phyloP scores from a whole-genome alignment of 345 rosid genomes.

The Ricinus communis region DNA sequence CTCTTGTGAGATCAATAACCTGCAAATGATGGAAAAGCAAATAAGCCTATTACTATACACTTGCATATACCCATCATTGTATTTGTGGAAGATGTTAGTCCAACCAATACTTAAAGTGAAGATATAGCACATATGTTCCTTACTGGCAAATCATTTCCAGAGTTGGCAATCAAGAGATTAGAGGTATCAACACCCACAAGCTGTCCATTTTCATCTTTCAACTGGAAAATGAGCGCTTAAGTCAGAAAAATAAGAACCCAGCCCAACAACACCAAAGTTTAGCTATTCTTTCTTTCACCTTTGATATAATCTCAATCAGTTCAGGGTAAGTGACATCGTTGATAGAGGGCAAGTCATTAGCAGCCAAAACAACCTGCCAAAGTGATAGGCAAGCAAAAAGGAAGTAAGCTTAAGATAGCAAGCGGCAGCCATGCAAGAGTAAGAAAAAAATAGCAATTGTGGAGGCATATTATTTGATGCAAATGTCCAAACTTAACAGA shows the following conservation, averaged over 20 bases:
- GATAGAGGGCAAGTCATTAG: constrained; percentile 96
- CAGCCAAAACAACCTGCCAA: constrained; percentile 89
- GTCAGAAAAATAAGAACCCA: constrained; percentile 32
- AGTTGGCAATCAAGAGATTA: constrained; percentile 82
- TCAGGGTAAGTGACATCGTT: constrained; percentile 91
- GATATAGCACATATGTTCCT: constrained; percentile 26
- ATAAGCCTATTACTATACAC: constrained; percentile 1
- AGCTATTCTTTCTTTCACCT: constrained; percentile 47
- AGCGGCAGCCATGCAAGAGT: neutral
- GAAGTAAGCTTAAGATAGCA: neutral
- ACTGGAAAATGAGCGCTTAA: constrained; percentile 41
- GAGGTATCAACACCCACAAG: constrained; percentile 79
- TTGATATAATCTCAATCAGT: constrained; percentile 71
- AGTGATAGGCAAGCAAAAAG: neutral
- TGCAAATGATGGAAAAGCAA: constrained; percentile 26
- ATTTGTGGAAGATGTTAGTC: neutral
- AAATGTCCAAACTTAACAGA: neutral
- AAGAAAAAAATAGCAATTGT: neutral
- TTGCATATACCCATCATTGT: neutral
- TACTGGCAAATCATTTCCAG: constrained; percentile 98
- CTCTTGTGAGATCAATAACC: constrained; percentile 95
- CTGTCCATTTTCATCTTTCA: constrained; percentile 82
- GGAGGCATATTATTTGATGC: neutral
- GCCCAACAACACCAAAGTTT: neutral
- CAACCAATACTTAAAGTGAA: neutral